Evolutionary conservation across 2,329 filamentous ascomycete species (phyloP), one percentile per base, ranked within the genome.

Genomic region (Drechslera avenae): DNA sequence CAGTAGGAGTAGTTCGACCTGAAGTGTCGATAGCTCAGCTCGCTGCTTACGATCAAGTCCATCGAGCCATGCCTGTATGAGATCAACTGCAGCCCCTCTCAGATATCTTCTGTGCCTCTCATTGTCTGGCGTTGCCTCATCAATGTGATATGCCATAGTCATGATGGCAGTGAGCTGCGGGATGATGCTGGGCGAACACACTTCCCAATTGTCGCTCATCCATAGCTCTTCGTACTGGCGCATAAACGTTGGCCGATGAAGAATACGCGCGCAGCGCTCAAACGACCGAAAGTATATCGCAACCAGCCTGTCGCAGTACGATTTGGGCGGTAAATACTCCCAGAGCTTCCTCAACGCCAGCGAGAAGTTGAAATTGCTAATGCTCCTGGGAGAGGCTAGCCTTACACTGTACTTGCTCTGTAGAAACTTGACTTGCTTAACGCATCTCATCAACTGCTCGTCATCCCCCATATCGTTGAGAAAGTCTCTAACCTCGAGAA

Each of bases 231-330:
- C 36, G 35, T 66, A 68, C 14, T 62, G 58, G 17, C 57, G 54
- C 50, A 62, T 51, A 32, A 69, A 69, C 4, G 61, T 64, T 2
- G 60, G 63, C 1, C 56, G 48, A 35, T 69, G 66, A 2, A 68
- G 35, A 14, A 69, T 54, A 8, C 65, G 47, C 32, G 62, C 56
- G 9, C 60, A 60, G n/a, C 62, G 57, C 39, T 68, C 65, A 37
- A 66, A 68, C 21, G 57, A 49, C 6, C 47, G 40, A 34, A 50
- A 60, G 41, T 67, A 66, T 12, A 53, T 56, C 2, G 46, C 18
- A 3, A 67, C 41, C 16, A 68, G 56, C 30, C 55, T 49, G 21
- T 68, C 65, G 12, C 63, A 66, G 18, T 57, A 62, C 1, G 51
- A 10, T 21, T 59, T 64, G 16, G 61, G 49, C 5, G 63, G 63